Evolutionary conservation across 805 yeast genomes (phyloP).

Genomic region (Cyberlindnera meyerae): DNA sequence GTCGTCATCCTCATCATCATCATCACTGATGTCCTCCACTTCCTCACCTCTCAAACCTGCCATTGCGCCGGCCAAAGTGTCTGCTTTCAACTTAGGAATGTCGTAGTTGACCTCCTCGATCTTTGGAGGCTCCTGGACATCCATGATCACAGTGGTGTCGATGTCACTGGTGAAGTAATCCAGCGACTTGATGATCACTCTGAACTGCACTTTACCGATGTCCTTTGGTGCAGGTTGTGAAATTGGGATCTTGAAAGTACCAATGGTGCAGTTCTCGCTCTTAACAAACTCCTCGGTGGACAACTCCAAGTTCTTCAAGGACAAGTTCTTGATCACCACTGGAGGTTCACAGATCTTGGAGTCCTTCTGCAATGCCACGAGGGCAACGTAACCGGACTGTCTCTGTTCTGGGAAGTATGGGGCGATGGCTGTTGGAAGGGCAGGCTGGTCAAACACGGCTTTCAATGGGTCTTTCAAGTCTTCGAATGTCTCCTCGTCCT

Average conservation of each 20-base stretch:
- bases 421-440: slow-evolving; percentile 57
- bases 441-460: slow-evolving; percentile 63
- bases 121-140: slow-evolving; percentile 57
- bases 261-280: slow-evolving; percentile 38
- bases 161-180: slow-evolving; percentile 81
- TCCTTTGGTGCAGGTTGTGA: slow-evolving; percentile 74
- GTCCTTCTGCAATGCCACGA: slow-evolving; percentile 70
- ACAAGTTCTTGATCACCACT: slow-evolving; percentile 44
- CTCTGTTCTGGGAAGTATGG: slow-evolving; percentile 69
- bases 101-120: slow-evolving; percentile 44
- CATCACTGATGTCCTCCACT: slow-evolving; percentile 38
- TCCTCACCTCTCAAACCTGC: slow-evolving; percentile 63
- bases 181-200: slow-evolving; percentile 64
- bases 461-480: slow-evolving; percentile 67
- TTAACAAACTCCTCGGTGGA: slow-evolving; percentile 43
- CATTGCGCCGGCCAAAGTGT: slow-evolving; percentile 69
- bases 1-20: slow-evolving; percentile 38
- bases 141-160: slow-evolving; percentile 63
- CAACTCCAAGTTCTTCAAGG: slow-evolving; percentile 50
- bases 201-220: slow-evolving; percentile 60
- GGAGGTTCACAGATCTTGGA: slow-evolving; percentile 73
- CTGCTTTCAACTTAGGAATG: slow-evolving; percentile 71
- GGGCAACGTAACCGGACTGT: slow-evolving; percentile 57
- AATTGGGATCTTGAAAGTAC: slow-evolving; percentile 73
- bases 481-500: slow-evolving; percentile 61